Evolutionary conservation across 1,139 yeast genomes (phyloP), one percentile per base, ranked within the genome.

Genomic region (Candida sanyaensis): DNA sequence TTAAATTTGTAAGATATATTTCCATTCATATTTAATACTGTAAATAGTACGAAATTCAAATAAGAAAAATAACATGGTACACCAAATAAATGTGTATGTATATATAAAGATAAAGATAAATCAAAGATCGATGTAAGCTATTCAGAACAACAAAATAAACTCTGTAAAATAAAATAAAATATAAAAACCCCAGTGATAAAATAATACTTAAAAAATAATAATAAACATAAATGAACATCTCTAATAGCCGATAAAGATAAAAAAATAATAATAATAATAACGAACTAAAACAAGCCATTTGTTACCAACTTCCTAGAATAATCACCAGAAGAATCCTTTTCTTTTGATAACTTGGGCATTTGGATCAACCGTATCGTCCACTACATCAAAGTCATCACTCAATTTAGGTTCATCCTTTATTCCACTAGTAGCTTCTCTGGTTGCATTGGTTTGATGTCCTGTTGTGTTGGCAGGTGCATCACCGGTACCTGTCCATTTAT

Each of bases 371-470:
- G 74, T 74, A 45, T 61, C 65, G 44, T 74, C 78, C 44, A 78
- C 75, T 39, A 77, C 59, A 55, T 77, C 83, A 58, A 67, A 77
- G 28, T 71, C 76, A 9, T 68, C 75, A 8, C 17, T 32, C 10
- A 28, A 30, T 30, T 27, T 30, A 5, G 34, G 13, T 26, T 34
- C 32, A 33, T 30, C 42, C 39, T 30, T 30, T 5, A 32, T 13
- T 40, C 21, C 41, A 29, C 12, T 10, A 6, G 11, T 21, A 12
- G 13, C 31, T 13, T 8, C 32, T 10, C n/a, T 13, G 9, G n/a
- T 5, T 2, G 30, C 43, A 24, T 6, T 13, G 2, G 39, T 36
- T 36, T 8, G 5, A 9, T 11, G 13, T 24, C 23, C 33, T 27
- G 2, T 21, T 7, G 33, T 5, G 27, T 33, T 27, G 6, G 37